Evolutionary conservation across 306 rosid species (phyloP).

Genomic region (Lathyrus sativus): DNA sequence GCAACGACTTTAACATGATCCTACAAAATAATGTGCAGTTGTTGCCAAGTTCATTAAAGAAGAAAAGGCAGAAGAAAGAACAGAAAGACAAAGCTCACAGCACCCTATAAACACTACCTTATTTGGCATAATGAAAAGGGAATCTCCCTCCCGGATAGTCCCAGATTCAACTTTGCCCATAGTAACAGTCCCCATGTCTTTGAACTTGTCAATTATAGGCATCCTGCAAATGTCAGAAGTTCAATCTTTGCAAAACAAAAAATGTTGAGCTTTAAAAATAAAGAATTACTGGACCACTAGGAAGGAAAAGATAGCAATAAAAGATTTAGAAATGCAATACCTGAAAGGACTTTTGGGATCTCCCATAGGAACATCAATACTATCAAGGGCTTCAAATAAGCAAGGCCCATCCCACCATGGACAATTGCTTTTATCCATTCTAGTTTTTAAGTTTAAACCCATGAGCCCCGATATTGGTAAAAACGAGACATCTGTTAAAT

Average conservation of each 20-base stretch:
- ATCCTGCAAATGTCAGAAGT: constrained; percentile 59
- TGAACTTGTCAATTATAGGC: constrained; percentile 91
- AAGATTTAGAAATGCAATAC: constrained; percentile 44
- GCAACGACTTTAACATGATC: constrained; percentile 79
- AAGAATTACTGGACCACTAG: not conserved
- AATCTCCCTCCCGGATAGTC: constrained; percentile 72
- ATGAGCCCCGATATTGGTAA: constrained; percentile 88
- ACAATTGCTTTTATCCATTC: constrained; percentile 67
- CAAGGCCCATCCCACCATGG: constrained; percentile 95
- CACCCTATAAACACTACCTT: constrained; percentile 54
- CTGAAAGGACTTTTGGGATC: constrained; percentile 92
- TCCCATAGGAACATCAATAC: constrained; percentile 64
- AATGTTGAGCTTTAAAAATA: constrained; percentile 7
- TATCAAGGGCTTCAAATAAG: constrained; percentile 91
- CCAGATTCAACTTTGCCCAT: constrained; percentile 99
- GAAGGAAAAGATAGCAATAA: constrained; percentile 2
- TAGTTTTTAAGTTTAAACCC: constrained; percentile 71
- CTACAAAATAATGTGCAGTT: constrained; percentile 47
- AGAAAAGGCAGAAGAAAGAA: not conserved
- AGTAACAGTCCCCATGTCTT: constrained; percentile 94
- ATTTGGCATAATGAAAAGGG: constrained; percentile 88
- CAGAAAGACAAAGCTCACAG: not conserved
- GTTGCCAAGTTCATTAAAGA: constrained; percentile 23
- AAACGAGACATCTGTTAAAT: constrained; percentile 76
- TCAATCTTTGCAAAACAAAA: constrained; percentile 3